Conservation (phyloP, 163 green algal species). For the Chlamydomonas reinhardtii region DNA sequence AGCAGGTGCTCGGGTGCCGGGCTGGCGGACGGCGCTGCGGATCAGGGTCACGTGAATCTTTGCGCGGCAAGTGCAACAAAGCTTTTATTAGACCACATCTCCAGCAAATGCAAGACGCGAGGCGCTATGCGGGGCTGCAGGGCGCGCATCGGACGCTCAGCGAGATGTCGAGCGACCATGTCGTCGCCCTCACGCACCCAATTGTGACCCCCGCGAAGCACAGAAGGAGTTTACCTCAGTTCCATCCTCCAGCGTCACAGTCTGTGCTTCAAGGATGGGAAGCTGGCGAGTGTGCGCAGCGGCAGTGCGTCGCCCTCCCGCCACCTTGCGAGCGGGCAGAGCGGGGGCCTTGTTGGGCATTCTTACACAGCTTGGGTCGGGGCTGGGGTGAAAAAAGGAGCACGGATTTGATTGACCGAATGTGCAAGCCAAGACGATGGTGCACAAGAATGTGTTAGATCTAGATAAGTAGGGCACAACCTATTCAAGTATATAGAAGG, state of each 20-base stretch:
- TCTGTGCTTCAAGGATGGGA: constrained; percentile 23
- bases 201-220: neutral
- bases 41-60: too few relatives aligned
- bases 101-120: too few relatives aligned
- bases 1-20: too few relatives aligned
- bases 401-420: neutral
- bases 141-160: too few relatives aligned
- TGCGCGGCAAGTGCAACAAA: too few relatives aligned
- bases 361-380: neutral
- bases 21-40: too few relatives aligned
- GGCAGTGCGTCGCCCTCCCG: neutral
- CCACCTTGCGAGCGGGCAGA: constrained; percentile 23
- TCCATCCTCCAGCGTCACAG: constrained; percentile 43
- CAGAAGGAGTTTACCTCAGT: constrained; percentile 36
- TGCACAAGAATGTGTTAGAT: too few relatives aligned
- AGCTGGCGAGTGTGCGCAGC: constrained; percentile 18
- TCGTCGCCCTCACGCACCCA: neutral
- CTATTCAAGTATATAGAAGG: too few relatives aligned
- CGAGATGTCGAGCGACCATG: too few relatives aligned
- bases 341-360: constrained; percentile 28
- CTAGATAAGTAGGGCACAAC: too few relatives aligned
- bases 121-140: too few relatives aligned
- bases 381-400: neutral
- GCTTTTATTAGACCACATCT: too few relatives aligned
- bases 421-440: neutral